Conservation (phyloP, 176 grass and related monocot genomes). For the Neostapfia colusana region DNA sequence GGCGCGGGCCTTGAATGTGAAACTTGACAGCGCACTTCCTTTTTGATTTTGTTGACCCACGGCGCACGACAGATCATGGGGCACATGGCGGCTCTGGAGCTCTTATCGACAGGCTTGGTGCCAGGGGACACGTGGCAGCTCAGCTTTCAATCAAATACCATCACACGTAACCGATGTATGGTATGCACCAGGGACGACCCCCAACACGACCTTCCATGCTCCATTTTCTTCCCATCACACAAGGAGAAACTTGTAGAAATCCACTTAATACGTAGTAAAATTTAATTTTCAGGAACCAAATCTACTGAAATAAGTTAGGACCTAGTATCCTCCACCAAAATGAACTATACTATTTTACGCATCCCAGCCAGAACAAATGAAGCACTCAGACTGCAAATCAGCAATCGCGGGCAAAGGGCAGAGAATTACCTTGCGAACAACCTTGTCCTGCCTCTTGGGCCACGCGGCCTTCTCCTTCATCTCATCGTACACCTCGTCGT, state of each 20-base stretch:
- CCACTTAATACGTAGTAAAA: too few relatives aligned
- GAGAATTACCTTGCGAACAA: conserved; percentile 59
- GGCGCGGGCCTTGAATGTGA: too few relatives aligned
- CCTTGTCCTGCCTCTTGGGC: conserved; percentile 75
- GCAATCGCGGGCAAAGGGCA: neutral
- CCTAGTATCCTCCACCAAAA: neutral
- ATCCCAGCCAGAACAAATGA: neutral
- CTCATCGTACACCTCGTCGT: conserved; percentile 85
- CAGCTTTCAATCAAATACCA: neutral
- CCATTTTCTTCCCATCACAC: neutral
- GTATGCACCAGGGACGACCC: conserved; percentile 6
- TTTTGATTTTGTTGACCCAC: too few relatives aligned
- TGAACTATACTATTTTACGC: neutral
- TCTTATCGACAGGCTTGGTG: too few relatives aligned
- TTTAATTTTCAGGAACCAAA: neutral
- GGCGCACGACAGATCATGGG: too few relatives aligned
- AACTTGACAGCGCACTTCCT: too few relatives aligned
- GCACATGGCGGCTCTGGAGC: too few relatives aligned
- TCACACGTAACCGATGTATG: neutral
- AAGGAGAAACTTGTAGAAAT: neutral
- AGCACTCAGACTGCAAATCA: neutral
- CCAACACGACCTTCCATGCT: neutral
- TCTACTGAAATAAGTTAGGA: neutral
- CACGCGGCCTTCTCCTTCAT: conserved; percentile 84
- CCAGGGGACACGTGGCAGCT: too few relatives aligned